These are phyloP conservation scores for Microdochium paspali DNA, from an alignment of 2,329 filamentous ascomycete genomes.

Conservation along the genomic window DNA sequence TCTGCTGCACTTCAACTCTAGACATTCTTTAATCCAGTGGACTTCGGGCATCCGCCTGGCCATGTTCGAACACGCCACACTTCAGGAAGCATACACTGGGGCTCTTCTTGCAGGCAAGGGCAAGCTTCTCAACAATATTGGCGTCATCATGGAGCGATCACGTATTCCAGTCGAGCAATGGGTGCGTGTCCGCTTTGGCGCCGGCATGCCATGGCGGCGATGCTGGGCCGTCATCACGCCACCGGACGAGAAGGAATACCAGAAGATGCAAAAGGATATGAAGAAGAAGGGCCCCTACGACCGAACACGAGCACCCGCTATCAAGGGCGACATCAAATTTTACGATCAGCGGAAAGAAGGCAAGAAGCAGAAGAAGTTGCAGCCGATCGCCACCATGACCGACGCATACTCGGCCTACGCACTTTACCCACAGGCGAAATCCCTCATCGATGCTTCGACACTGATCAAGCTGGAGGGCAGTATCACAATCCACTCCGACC, in stretches of 20 bases:
- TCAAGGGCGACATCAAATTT: slow-evolving; percentile 90
- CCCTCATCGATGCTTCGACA: slow-evolving; percentile 88
- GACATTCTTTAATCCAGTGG: slow-evolving; percentile 91
- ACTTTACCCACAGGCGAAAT: slow-evolving; percentile 91
- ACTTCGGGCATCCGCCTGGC: slow-evolving; percentile 86
- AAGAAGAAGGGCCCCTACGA: slow-evolving; percentile 82
- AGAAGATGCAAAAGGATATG: slow-evolving; percentile 71
- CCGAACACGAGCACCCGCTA: slow-evolving; percentile 50
- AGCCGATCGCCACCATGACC: slow-evolving; percentile 83
- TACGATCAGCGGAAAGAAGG: slow-evolving; percentile 68
- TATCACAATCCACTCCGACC: slow-evolving; percentile 76
- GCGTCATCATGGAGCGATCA: slow-evolving; percentile 74
- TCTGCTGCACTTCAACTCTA: slow-evolving; percentile 89
- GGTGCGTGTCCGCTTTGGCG: slow-evolving; percentile 90
- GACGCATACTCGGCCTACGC: slow-evolving; percentile 90
- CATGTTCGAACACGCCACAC: slow-evolving; percentile 86
- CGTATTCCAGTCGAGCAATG: slow-evolving; percentile 77
- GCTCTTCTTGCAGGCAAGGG: slow-evolving; percentile 93
- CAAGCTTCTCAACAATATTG: slow-evolving; percentile 81
- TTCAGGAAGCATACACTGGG: slow-evolving; percentile 95
- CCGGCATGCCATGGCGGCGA: slow-evolving; percentile 88
- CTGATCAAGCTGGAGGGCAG: slow-evolving; percentile 88
- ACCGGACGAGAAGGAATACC: slow-evolving; percentile 85
- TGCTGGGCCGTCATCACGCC: slow-evolving; percentile 95
- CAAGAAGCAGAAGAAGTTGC: slow-evolving; percentile 85